These are phyloP conservation scores for Saxophila tyrrhenica DNA, from an alignment of 495 filamentous ascomycete genomes.

Conservation along the genomic window DNA sequence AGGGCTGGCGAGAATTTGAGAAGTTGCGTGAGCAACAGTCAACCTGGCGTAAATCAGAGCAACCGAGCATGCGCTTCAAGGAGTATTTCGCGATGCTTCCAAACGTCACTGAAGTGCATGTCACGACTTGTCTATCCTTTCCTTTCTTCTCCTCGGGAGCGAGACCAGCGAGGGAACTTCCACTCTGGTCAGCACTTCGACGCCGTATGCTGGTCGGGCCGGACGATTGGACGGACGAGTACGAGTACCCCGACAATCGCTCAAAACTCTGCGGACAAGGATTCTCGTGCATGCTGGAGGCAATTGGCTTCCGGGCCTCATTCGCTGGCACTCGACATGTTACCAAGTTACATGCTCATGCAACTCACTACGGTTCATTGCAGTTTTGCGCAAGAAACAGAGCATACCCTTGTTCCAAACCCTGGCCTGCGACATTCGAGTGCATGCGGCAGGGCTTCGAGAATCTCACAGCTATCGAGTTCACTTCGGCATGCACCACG, in stretches of 20 bases:
- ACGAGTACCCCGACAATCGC: not conserved
- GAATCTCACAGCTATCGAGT: no score
- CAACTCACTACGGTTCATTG: not conserved
- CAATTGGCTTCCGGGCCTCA: not conserved
- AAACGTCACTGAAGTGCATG: not conserved
- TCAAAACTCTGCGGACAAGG: not conserved
- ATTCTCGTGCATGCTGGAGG: not conserved
- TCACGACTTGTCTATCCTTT: not conserved
- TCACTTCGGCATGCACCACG: not conserved
- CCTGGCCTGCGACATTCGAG: no score
- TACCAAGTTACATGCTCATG: not conserved
- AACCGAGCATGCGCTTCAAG: not conserved
- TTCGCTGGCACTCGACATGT: not conserved
- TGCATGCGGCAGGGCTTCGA: no score
- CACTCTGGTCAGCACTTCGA: not conserved
- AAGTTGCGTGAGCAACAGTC: not conserved
- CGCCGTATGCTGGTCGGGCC: not conserved
- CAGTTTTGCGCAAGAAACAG: no score
- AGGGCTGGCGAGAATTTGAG: not conserved
- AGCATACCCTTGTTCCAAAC: no score
- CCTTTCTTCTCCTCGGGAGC: no score
- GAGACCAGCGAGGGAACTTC: not conserved
- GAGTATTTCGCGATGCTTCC: not conserved
- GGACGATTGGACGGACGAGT: conserved; percentile 1
- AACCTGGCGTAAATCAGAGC: not conserved